Evolutionary conservation across 2,329 filamentous ascomycete genomes (phyloP).

Genomic region (Westerdykella sp.): DNA sequence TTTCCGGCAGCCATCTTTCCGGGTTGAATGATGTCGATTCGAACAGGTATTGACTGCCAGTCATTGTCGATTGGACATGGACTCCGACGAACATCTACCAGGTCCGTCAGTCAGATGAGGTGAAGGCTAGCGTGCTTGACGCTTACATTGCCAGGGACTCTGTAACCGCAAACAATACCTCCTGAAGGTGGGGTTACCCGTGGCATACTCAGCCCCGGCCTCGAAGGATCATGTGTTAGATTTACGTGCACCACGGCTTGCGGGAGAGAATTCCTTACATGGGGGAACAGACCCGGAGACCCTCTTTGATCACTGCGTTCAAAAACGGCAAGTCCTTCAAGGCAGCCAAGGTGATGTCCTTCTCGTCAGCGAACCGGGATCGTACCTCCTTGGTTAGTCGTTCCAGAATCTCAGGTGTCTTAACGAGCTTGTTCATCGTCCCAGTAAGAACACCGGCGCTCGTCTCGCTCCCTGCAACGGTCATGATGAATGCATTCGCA

Average conservation of each 20-base stretch:
- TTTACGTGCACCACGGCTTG: neutral
- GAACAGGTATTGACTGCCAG: too few relatives aligned
- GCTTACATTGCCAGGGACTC: conserved; percentile 20
- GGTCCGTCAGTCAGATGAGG: neutral
- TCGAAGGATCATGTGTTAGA: conserved; percentile 15
- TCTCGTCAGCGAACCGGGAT: conserved; percentile 4
- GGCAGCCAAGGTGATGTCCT: conserved; percentile 20
- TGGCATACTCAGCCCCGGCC: conserved; percentile 17
- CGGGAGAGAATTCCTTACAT: conserved; percentile 1
- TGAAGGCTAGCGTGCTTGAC: neutral
- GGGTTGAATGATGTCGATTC: conserved; percentile 3
- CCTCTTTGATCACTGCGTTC: conserved; percentile 29
- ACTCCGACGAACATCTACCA: neutral
- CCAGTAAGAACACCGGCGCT: conserved; percentile 30
- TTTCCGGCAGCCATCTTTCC: conserved; percentile 6
- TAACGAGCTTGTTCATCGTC: conserved; percentile 20
- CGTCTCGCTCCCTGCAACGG: conserved; percentile 38
- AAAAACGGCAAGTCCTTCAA: conserved; percentile 21
- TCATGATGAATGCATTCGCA: conserved; percentile 24
- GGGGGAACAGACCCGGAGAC: conserved; percentile 29
- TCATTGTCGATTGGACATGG: neutral
- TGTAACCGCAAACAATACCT: conserved; percentile 21
- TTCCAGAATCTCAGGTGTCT: conserved; percentile 8
- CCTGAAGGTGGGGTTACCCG: conserved; percentile 25
- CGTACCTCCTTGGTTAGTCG: conserved; percentile 8